These are phyloP conservation scores for Ganoderma lucidum DNA, from an alignment of 1,284 basidiomycete species.

Conservation along the genomic window DNA sequence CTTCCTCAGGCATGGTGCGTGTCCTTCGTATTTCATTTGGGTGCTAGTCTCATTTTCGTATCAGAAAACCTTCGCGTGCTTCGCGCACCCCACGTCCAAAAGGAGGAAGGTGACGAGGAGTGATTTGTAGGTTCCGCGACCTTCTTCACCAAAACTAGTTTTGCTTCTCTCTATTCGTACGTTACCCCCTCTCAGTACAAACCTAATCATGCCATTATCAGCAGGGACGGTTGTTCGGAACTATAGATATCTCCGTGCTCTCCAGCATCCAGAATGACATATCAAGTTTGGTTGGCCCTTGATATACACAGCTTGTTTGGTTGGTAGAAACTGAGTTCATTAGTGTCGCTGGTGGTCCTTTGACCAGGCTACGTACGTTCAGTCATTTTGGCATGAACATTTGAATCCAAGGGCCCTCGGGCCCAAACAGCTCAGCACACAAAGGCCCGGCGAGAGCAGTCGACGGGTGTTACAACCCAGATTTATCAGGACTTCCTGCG, in stretches of 20 bases:
- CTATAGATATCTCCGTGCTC: not conserved
- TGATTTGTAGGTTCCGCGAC: not conserved
- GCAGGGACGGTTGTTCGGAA: not conserved
- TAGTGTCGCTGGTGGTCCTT: too few relatives aligned
- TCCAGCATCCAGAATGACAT: not conserved
- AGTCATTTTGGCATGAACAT: too few relatives aligned
- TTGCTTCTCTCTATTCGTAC: not conserved
- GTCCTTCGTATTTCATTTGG: not conserved
- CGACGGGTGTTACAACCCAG: too few relatives aligned
- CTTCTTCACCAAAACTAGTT: not conserved
- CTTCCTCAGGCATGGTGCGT: conserved; percentile 75
- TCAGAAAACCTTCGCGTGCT: conserved; percentile 44
- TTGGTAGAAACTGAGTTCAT: not conserved
- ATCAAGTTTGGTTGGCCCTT: not conserved
- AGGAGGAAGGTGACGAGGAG: conserved; percentile 24
- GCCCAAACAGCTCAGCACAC: too few relatives aligned
- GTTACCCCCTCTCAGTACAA: not conserved
- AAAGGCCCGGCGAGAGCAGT: too few relatives aligned
- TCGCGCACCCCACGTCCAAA: conserved; percentile 17
- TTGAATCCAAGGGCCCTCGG: too few relatives aligned
- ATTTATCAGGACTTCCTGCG: not conserved
- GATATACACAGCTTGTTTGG: not conserved
- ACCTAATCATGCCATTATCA: conserved; percentile 2
- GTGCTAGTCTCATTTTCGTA: conserved; percentile 4
- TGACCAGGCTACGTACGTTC: not conserved